Evolutionary conservation across 2,329 filamentous ascomycete genomes (phyloP).

Genomic region (Tympanopsis confertula): DNA sequence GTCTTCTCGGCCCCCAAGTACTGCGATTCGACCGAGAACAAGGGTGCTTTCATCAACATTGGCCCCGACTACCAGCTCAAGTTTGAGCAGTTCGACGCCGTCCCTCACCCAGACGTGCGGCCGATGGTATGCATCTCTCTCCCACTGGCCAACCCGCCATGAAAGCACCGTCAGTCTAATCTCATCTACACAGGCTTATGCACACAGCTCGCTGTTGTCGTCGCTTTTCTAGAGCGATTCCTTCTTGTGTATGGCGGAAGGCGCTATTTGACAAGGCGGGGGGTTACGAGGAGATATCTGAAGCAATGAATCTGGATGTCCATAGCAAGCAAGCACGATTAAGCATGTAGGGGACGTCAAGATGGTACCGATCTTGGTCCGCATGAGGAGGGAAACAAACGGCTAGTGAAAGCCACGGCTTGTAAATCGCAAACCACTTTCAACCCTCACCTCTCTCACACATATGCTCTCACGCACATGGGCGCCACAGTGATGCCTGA

Average conservation of each 20-base stretch:
- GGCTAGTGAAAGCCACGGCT: too few relatives aligned
- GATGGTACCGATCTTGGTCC: too few relatives aligned
- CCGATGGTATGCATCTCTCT: slow-evolving; percentile 56
- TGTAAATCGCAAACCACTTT: too few relatives aligned
- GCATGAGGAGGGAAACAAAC: too few relatives aligned
- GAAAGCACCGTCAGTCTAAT: not conserved
- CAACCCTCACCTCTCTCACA: too few relatives aligned
- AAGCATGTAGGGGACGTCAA: too few relatives aligned
- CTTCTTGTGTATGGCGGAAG: not conserved
- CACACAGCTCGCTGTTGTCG: slow-evolving; percentile 70
- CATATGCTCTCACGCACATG: too few relatives aligned
- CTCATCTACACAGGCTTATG: slow-evolving; percentile 53
- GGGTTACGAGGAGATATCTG: slow-evolving; percentile 1
- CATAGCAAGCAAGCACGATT: too few relatives aligned
- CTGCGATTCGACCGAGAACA: slow-evolving; percentile 95
- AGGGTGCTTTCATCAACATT: slow-evolving; percentile 98
- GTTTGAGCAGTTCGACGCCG: slow-evolving; percentile 89
- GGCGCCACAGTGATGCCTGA: slow-evolving; percentile 12
- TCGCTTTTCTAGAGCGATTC: slow-evolving; percentile 49
- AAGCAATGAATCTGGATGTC: slow-evolving; percentile 6
- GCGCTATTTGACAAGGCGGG: not conserved
- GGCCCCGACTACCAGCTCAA: slow-evolving; percentile 85
- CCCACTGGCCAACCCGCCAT: not conserved
- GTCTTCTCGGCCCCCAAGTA: slow-evolving; percentile 97
- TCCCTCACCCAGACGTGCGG: slow-evolving; percentile 88